Percentiles rank a stretch among this genome's conserved stretches.
phyloP scores from a whole-genome alignment of 1,284 basidiomycete genomes.

The Puccinia horiana region DNA sequence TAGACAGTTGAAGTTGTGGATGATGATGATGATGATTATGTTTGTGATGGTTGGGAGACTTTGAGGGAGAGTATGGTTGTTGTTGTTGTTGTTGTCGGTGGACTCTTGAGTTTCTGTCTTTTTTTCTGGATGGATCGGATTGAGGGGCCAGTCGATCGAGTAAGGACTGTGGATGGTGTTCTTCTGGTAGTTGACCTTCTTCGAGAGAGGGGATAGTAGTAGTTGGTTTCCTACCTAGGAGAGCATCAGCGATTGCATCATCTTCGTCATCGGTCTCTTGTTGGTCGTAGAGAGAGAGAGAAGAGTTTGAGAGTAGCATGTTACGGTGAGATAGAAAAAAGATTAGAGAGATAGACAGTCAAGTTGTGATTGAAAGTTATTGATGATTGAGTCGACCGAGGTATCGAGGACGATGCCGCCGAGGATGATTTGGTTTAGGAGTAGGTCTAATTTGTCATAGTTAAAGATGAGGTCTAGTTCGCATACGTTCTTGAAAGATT shows the following conservation, averaged over 20 bases:
- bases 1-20: neutral
- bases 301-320: neutral
- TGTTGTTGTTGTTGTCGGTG: neutral
- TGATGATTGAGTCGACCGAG: slow-evolving; percentile 55
- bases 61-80: neutral
- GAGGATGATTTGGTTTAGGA: slow-evolving; percentile 91
- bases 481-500: slow-evolving; percentile 97
- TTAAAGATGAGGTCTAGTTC: slow-evolving; percentile 98
- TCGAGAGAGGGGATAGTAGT: neutral
- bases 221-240: neutral
- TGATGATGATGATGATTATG: too few relatives aligned
- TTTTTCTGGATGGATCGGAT: neutral
- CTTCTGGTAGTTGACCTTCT: neutral
- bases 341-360: too few relatives aligned
- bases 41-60: neutral
- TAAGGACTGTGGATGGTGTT: neutral
- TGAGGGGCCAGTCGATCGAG: slow-evolving; percentile 11
- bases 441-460: slow-evolving; percentile 95
- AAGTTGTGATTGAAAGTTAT: slow-evolving; percentile 23
- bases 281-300: neutral
- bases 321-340: too few relatives aligned
- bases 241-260: slow-evolving; percentile 37
- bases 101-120: neutral
- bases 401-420: slow-evolving; percentile 98
- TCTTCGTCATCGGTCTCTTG: slow-evolving; percentile 16